phyloP scores from a whole-genome alignment of 2,329 filamentous ascomycete genomes.

The Alternaria solani region DNA sequence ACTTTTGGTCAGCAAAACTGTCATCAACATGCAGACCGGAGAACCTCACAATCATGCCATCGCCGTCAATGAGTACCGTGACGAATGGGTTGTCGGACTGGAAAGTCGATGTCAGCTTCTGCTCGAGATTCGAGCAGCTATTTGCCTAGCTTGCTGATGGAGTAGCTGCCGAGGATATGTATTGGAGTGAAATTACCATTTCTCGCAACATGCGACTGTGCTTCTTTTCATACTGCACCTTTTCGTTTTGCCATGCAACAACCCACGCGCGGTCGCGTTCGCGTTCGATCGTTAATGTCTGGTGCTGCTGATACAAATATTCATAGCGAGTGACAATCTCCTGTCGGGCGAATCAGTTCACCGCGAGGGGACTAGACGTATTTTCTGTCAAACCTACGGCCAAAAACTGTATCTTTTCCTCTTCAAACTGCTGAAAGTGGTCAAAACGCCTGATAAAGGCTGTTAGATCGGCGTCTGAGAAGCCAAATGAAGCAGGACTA shows the following conservation, averaged over 20 bases:
- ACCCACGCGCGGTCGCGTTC: slow-evolving; percentile 35
- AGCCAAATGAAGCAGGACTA: slow-evolving; percentile 1
- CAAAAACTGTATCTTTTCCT: slow-evolving; percentile 45
- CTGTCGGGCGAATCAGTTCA: slow-evolving; percentile 28
- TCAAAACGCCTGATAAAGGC: slow-evolving; percentile 43
- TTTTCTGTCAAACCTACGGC: slow-evolving; percentile 29
- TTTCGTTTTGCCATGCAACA: slow-evolving; percentile 30
- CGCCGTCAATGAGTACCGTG: slow-evolving; percentile 63
- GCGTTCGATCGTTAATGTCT: slow-evolving; percentile 34
- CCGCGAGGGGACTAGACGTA: background rate
- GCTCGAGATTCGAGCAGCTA: background rate
- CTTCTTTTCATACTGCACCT: slow-evolving; percentile 28
- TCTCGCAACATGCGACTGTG: slow-evolving; percentile 29
- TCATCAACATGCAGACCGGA: background rate
- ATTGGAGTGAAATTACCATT: slow-evolving; percentile 29
- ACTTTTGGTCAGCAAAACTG: slow-evolving; percentile 13
- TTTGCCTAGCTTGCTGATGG: background rate
- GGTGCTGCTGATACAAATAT: slow-evolving; percentile 44
- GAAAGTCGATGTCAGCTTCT: background rate
- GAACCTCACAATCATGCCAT: slow-evolving; percentile 56
- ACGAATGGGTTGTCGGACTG: slow-evolving; percentile 58
- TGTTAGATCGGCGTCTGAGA: slow-evolving; percentile 12
- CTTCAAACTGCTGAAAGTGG: slow-evolving; percentile 40
- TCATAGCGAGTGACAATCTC: slow-evolving; percentile 54
- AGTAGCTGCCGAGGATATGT: background rate